These are phyloP conservation scores for Plasmodium fragile DNA, from an alignment of 169 alveolate genomes.

Conservation along the genomic window DNA sequence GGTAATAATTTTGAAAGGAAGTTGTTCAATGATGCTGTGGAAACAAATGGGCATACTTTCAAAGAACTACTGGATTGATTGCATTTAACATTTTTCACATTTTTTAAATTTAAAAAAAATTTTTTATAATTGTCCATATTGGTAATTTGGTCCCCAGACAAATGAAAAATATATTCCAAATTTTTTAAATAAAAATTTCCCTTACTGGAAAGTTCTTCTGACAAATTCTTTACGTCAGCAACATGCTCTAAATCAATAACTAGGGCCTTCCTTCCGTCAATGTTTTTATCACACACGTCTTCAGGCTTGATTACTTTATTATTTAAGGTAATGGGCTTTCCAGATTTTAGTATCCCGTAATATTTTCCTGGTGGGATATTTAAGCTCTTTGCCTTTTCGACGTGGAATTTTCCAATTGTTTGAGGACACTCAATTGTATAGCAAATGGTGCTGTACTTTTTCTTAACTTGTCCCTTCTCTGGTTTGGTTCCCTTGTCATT, in stretches of 20 bases:
- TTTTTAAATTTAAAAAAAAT: slow-evolving; percentile 53
- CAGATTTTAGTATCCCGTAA: slow-evolving; percentile 89
- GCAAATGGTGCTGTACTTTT: slow-evolving; percentile 27
- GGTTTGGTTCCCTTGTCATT: not conserved
- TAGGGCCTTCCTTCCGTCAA: slow-evolving; percentile 80
- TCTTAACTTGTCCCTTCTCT: not conserved
- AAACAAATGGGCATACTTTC: slow-evolving; percentile 65
- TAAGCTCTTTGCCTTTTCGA: slow-evolving; percentile 85
- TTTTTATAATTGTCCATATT: slow-evolving; percentile 34
- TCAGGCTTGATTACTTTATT: slow-evolving; percentile 85
- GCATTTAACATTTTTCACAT: slow-evolving; percentile 69
- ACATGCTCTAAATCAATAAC: slow-evolving; percentile 48
- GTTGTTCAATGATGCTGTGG: slow-evolving; percentile 65
- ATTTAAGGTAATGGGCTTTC: slow-evolving; percentile 85
- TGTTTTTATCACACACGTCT: slow-evolving; percentile 90
- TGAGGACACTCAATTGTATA: slow-evolving; percentile 80
- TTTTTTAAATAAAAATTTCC: slow-evolving; percentile 54
- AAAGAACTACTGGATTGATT: slow-evolving; percentile 47
- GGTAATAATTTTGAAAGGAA: slow-evolving; percentile 69
- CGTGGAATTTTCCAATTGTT: slow-evolving; percentile 83
- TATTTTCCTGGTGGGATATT: slow-evolving; percentile 91
- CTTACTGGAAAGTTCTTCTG: not conserved
- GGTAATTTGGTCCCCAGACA: slow-evolving; percentile 39
- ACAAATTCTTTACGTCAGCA: slow-evolving; percentile 31
- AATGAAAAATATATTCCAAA: slow-evolving; percentile 71